These are phyloP conservation scores for Heterobasidion occidentale DNA, from an alignment of 1,284 basidiomycete genomes.

Conservation along the genomic window DNA sequence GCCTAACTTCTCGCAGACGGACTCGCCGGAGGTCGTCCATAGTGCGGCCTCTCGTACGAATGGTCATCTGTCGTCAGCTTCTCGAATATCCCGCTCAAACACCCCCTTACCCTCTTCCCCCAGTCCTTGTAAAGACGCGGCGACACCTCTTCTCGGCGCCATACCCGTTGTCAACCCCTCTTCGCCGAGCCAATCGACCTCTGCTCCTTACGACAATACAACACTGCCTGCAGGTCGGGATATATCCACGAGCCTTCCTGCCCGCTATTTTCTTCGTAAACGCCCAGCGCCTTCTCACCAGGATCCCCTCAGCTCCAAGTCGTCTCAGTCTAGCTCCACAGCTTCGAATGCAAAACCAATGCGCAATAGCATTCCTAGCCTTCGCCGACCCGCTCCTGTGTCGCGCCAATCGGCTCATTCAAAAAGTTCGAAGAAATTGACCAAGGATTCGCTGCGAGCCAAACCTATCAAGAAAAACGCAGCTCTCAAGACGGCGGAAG, in stretches of 20 bases:
- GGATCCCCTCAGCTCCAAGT: background rate
- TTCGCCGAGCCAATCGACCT: background rate
- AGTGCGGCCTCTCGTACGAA: background rate
- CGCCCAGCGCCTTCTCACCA: conserved; percentile 1
- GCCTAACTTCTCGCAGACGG: background rate
- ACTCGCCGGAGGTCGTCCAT: background rate
- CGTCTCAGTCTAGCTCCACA: background rate
- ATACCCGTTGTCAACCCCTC: background rate
- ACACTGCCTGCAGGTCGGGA: background rate
- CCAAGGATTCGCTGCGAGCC: conserved; percentile 4
- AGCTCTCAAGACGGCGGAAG: background rate
- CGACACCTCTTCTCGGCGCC: no score
- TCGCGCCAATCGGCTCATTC: conserved; percentile 10
- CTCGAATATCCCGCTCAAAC: background rate
- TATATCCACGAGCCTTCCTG: background rate
- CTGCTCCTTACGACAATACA: background rate
- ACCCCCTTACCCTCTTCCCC: background rate
- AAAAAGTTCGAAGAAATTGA: background rate
- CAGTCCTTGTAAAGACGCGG: background rate
- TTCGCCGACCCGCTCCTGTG: background rate
- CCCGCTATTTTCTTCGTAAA: conserved; percentile 12
- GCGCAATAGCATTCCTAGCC: background rate
- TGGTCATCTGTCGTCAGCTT: background rate
- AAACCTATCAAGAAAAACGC: conserved; percentile 7
- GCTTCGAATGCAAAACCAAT: background rate